A percentile compares a stretch with the other conserved stretches of the same genome.
Conservation (phyloP, 106 monocot genomes). For the Dactylorhiza incarnata region DNA sequence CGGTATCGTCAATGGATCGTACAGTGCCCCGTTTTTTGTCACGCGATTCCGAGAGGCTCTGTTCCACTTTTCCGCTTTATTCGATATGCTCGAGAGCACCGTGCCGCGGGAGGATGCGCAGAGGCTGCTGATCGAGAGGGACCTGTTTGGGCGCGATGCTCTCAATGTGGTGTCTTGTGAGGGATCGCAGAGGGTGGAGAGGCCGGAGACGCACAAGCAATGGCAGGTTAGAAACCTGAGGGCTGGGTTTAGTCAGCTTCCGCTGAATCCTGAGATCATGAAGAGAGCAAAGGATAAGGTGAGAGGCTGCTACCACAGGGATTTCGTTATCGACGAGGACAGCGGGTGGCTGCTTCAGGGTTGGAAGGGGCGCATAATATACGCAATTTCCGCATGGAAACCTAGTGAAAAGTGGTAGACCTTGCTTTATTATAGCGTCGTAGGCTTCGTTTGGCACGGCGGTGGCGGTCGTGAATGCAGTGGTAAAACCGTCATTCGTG, state of each 20-base stretch:
- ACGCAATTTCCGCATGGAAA: constrained; percentile 67
- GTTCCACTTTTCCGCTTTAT: constrained; percentile 69
- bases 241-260: constrained; percentile 70
- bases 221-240: constrained; percentile 78
- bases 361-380: constrained; percentile 80
- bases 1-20: constrained; percentile 70
- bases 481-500: too few relatives aligned
- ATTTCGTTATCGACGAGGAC: constrained; percentile 73
- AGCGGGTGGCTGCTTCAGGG: constrained; percentile 74
- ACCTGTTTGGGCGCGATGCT: constrained; percentile 50
- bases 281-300: constrained; percentile 40
- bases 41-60: constrained; percentile 77
- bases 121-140: constrained; percentile 63
- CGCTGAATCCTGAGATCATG: constrained; percentile 37
- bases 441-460: too few relatives aligned
- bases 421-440: neutral
- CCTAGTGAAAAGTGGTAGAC: constrained; percentile 17
- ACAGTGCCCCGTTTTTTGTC: constrained; percentile 77
- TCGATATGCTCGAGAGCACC: constrained; percentile 77
- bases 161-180: constrained; percentile 85
- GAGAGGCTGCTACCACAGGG: constrained; percentile 47
- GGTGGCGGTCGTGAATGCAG: too few relatives aligned
- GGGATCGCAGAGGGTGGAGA: constrained; percentile 67
- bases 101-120: constrained; percentile 63
- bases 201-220: constrained; percentile 87